Evolutionary conservation across 345 rosid genomes (phyloP).

Genomic region (Syzygium grande): DNA sequence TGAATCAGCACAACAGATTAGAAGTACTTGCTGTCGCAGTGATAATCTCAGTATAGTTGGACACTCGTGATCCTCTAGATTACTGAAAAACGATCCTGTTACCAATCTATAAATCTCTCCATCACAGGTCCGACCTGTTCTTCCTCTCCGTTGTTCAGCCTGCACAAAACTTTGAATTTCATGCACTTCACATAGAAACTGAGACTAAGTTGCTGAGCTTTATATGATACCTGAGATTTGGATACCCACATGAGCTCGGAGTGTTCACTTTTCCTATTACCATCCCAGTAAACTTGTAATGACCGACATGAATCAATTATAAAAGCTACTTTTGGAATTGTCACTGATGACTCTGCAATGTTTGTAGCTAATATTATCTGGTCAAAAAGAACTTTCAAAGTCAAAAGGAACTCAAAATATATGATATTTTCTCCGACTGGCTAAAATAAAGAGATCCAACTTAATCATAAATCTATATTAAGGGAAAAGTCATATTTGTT

Average conservation of each 20-base stretch:
- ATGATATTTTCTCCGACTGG: background rate
- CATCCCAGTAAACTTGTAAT: slow-evolving; percentile 89
- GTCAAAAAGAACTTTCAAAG: slow-evolving; percentile 1
- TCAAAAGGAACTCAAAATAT: background rate
- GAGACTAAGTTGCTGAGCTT: background rate
- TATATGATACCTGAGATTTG: slow-evolving; percentile 68
- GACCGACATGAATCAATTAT: slow-evolving; percentile 95
- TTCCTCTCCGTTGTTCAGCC: slow-evolving; percentile 94
- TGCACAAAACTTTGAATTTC: slow-evolving; percentile 16
- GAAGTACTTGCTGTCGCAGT: slow-evolving; percentile 79
- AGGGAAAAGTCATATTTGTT: background rate
- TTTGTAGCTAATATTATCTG: slow-evolving; percentile 94
- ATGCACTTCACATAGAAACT: background rate
- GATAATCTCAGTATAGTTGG: slow-evolving; percentile 75
- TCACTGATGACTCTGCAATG: slow-evolving; percentile 94
- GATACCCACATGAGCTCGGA: slow-evolving; percentile 86
- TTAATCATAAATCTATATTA: background rate
- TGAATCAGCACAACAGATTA: slow-evolving; percentile 74
- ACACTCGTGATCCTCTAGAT: slow-evolving; percentile 59
- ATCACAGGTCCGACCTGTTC: slow-evolving; percentile 97
- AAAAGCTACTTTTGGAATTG: slow-evolving; percentile 88
- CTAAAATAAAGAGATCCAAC: background rate
- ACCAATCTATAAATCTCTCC: slow-evolving; percentile 90
- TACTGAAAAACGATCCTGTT: slow-evolving; percentile 59
- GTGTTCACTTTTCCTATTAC: slow-evolving; percentile 44